These are phyloP conservation scores for Saccharomyces hybrid DNA, from an alignment of 1,139 yeast species.

Conservation along the genomic window DNA sequence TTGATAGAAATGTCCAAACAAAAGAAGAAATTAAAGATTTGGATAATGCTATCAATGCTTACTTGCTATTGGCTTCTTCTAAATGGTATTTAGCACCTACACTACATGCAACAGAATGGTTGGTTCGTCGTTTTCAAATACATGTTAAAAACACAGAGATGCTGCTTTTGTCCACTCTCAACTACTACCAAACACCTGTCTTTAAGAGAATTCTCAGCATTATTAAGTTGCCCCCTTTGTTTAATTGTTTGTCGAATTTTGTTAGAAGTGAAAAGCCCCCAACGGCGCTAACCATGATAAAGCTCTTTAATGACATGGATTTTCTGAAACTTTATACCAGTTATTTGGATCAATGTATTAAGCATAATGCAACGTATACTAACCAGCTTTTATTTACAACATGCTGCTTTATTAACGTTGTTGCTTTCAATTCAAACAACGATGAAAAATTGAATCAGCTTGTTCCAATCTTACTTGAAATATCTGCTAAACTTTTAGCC, in stretches of 20 bases:
- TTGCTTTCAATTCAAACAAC: slow-evolving; percentile 41
- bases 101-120: slow-evolving; percentile 86
- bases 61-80: slow-evolving; percentile 60
- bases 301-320: slow-evolving; percentile 64
- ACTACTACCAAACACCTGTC: slow-evolving; percentile 65
- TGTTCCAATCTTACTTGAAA: slow-evolving; percentile 51
- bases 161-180: slow-evolving; percentile 61
- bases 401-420: slow-evolving; percentile 58
- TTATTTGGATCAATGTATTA: slow-evolving; percentile 48
- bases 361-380: slow-evolving; percentile 53
- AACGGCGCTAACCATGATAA: slow-evolving; percentile 59
- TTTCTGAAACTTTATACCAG: slow-evolving; percentile 59
- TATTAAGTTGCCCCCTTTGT: slow-evolving; percentile 64
- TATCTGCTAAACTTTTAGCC: slow-evolving; percentile 46
- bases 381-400: slow-evolving; percentile 74
- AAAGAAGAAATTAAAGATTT: slow-evolving; percentile 68
- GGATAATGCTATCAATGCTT: slow-evolving; percentile 65
- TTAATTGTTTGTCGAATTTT: slow-evolving; percentile 61
- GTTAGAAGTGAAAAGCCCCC: slow-evolving; percentile 61
- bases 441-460: slow-evolving; percentile 34
- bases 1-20: slow-evolving; percentile 77
- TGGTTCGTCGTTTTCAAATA: slow-evolving; percentile 82
- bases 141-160: slow-evolving; percentile 74
- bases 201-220: slow-evolving; percentile 70
- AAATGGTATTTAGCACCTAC: slow-evolving; percentile 66